These are phyloP conservation scores for Mycena maculata DNA, from an alignment of 768 basidiomycete species.

Conservation along the genomic window DNA sequence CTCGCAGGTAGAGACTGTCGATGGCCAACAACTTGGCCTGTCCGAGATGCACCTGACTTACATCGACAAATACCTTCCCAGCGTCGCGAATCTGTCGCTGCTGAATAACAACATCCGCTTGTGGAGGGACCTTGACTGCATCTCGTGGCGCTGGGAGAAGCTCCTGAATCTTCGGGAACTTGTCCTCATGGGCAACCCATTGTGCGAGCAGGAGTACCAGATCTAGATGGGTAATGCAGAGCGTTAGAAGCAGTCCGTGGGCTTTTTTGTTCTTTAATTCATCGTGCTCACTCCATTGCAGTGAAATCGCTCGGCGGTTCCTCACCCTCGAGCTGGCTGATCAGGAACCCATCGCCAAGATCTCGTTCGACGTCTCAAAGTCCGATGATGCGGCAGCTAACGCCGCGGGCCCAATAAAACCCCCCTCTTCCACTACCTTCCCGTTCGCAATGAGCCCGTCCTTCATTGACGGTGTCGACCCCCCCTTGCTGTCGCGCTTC, in stretches of 20 bases:
- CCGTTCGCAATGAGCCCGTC: too few species aligned
- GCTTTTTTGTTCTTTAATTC: background rate
- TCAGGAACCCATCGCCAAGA: too few species aligned
- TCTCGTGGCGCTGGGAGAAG: conserved; percentile 69
- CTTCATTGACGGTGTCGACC: conserved; percentile 82
- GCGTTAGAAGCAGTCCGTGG: conserved; percentile 74
- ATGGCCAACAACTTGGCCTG: conserved; percentile 80
- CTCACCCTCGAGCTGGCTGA: too few species aligned
- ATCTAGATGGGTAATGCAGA: conserved; percentile 66
- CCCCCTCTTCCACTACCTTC: too few species aligned
- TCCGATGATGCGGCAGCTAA: too few species aligned
- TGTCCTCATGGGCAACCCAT: too few species aligned
- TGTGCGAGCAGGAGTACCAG: too few species aligned
- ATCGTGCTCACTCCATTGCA: conserved; percentile 43
- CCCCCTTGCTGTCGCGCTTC: conserved; percentile 83
- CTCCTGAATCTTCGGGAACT: too few species aligned
- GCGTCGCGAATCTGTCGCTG: conserved; percentile 81
- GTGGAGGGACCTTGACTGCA: conserved; percentile 76
- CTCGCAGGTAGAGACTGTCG: conserved; percentile 81
- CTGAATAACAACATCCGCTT: conserved; percentile 79
- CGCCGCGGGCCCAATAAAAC: too few species aligned
- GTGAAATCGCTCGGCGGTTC: conserved; percentile 86
- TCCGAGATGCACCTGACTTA: too few species aligned
- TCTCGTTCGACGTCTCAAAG: too few species aligned
- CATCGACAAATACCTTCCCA: conserved; percentile 86